A percentile compares a stretch with the other conserved stretches of the same genome.
Evolutionary conservation across 306 rosid genomes (phyloP).

Genomic region (Psophocarpus tetragonolobus): DNA sequence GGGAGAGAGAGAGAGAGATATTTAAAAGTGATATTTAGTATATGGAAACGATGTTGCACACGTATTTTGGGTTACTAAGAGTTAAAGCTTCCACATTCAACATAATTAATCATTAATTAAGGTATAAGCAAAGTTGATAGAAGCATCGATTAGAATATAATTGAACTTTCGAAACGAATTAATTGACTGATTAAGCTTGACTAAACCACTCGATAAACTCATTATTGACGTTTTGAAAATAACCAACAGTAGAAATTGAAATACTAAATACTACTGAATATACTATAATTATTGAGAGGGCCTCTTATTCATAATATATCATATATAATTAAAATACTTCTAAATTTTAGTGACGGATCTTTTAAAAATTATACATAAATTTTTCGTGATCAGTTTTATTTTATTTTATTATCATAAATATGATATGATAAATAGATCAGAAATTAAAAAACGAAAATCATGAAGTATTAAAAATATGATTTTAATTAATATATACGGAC

Average conservation of each 20-base stretch:
- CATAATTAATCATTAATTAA: background rate
- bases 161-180: background rate
- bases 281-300: background rate
- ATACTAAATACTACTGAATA: background rate
- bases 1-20: background rate
- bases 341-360: too few relatives aligned
- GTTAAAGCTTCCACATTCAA: background rate
- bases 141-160: background rate
- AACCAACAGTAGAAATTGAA: background rate
- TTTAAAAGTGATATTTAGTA: background rate
- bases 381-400: too few relatives aligned
- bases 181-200: constrained; percentile 13
- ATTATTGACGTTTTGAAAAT: background rate
- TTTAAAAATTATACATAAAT: too few relatives aligned
- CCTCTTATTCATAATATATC: background rate
- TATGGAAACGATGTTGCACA: background rate
- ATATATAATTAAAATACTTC: background rate
- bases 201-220: background rate
- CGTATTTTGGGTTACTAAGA: background rate
- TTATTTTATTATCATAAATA: too few relatives aligned
- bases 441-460: too few relatives aligned
- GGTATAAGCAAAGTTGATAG: background rate
- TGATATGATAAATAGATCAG: too few relatives aligned
- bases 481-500: too few relatives aligned
- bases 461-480: too few relatives aligned